Conservation (phyloP, 208 protist genomes). For the Crithidia sp. region DNA sequence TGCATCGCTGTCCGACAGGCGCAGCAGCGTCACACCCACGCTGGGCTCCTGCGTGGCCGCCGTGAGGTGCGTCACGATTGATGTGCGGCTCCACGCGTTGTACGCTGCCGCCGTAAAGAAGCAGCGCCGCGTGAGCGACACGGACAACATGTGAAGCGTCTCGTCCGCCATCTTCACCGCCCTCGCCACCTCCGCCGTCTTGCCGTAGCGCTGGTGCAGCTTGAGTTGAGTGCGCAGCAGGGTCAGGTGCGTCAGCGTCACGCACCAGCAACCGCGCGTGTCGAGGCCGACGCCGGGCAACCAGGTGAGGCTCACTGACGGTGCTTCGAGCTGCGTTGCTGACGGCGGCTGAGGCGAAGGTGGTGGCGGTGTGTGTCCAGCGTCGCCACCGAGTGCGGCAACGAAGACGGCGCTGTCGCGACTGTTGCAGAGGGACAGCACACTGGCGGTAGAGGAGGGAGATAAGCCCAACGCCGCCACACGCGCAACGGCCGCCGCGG, state of each 20-base stretch:
- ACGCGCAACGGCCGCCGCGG: no score
- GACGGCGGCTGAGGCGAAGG: background rate
- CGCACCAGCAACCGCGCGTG: constrained; percentile 28
- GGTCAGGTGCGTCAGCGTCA: constrained; percentile 11
- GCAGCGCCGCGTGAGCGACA: constrained; percentile 15
- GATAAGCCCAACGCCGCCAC: no score
- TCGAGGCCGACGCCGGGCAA: constrained; percentile 24
- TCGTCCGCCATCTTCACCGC: background rate
- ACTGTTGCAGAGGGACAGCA: background rate
- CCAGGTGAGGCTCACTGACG: background rate
- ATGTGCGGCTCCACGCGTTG: constrained; percentile 25
- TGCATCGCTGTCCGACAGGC: constrained; percentile 2
- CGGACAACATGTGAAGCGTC: constrained; percentile 15
- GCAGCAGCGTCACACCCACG: constrained; percentile 18
- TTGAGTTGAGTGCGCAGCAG: constrained; percentile 8
- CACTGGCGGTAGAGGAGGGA: background rate
- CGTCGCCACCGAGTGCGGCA: background rate
- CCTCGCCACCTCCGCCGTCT: background rate
- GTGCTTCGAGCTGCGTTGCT: no score
- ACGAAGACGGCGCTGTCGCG: background rate
- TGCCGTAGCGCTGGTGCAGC: constrained; percentile 1
- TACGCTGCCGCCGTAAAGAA: background rate
- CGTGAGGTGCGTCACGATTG: constrained; percentile 21
- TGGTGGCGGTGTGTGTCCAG: background rate
- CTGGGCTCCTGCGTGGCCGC: background rate